Evolutionary conservation across 148 eudicot species (phyloP).

Genomic region (Hydrangea macrophylla): DNA sequence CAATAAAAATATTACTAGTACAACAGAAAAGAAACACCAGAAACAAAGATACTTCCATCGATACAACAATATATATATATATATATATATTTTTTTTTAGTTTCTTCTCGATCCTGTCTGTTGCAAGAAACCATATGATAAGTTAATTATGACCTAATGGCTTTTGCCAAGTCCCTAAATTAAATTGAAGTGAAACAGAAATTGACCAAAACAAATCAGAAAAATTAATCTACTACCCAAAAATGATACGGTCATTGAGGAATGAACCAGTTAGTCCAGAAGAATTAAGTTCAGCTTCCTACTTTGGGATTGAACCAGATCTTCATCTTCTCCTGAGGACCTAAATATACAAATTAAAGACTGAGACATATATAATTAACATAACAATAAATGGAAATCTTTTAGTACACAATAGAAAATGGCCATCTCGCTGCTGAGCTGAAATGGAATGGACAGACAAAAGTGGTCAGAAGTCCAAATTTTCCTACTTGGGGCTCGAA

Average conservation of each 20-base stretch:
- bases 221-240: too few species aligned
- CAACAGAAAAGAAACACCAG: conserved; percentile 2
- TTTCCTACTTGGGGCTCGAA: conserved; percentile 28
- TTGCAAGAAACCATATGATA: conserved; percentile 9
- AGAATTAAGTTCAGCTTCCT: background rate
- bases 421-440: too few species aligned
- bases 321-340: conserved; percentile 19
- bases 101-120: conserved; percentile 14
- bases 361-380: conserved; percentile 8
- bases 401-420: conserved; percentile 1
- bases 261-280: background rate
- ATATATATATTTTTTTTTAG: too few species aligned
- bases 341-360: conserved; percentile 23
- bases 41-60: conserved; percentile 6
- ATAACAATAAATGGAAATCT: background rate
- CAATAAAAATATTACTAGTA: background rate
- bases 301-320: background rate
- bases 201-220: conserved; percentile 1
- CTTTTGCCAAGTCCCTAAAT: background rate
- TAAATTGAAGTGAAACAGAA: background rate
- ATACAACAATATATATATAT: too few species aligned
- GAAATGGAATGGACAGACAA: background rate
- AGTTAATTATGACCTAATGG: conserved; percentile 1
- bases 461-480: background rate
- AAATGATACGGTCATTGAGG: too few species aligned